Evolutionary conservation across 148 eudicot species (phyloP).

Genomic region (Vaccinium corymbosum): DNA sequence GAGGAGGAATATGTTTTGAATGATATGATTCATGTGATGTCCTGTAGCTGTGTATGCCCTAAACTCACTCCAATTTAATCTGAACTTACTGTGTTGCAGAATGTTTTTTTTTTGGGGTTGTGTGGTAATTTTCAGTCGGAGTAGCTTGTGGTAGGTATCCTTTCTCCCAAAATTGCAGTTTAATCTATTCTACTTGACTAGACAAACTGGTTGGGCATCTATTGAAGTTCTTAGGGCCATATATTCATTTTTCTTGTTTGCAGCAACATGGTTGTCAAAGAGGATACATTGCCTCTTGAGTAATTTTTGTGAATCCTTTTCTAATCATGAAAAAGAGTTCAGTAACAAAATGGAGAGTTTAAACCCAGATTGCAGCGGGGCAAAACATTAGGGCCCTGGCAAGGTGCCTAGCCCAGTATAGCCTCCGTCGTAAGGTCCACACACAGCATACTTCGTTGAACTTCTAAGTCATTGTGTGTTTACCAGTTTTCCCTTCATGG

Average conservation of each 20-base stretch:
- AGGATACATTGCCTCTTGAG: background rate
- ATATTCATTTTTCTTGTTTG: background rate
- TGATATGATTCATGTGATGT: background rate
- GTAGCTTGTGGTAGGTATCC: background rate
- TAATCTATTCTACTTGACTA: background rate
- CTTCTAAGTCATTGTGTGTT: background rate
- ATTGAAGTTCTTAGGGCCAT: background rate
- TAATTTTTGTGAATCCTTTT: background rate
- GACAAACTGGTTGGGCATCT: background rate
- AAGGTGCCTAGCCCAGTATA: background rate
- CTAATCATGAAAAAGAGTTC: background rate
- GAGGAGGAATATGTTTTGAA: background rate
- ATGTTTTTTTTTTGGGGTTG: background rate
- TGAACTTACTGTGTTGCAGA: background rate
- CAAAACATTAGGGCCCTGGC: background rate
- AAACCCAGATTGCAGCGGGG: background rate
- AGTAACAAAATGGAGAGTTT: background rate
- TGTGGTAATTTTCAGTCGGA: background rate
- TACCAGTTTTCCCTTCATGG: background rate
- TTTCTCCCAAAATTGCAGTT: background rate
- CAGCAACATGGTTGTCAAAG: background rate
- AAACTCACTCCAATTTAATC: background rate
- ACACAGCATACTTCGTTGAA: background rate
- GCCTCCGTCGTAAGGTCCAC: background rate
- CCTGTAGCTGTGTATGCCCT: background rate